These are phyloP conservation scores for Canariomyces notabilis DNA, from an alignment of 2,329 filamentous ascomycete species.

Conservation along the genomic window DNA sequence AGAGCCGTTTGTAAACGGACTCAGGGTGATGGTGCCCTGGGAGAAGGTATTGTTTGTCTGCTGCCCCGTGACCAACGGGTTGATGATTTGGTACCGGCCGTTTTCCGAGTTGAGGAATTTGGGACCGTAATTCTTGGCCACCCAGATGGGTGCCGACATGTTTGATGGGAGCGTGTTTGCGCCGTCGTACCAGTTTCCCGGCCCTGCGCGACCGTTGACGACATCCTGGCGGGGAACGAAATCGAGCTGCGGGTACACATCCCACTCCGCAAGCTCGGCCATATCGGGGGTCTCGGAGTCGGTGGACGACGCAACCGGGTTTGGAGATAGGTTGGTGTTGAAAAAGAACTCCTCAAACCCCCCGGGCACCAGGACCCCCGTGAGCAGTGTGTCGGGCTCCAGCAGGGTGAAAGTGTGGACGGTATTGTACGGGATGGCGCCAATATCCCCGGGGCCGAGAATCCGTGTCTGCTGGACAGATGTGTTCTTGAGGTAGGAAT, in stretches of 20 bases:
- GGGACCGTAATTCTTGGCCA: conserved; percentile 42
- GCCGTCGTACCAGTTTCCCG: conserved; percentile 35
- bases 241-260: conserved; percentile 39
- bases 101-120: conserved; percentile 37
- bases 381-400: conserved; percentile 43
- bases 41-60: conserved; percentile 40
- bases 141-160: conserved; percentile 34
- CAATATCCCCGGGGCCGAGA: conserved; percentile 41
- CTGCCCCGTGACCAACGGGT: conserved; percentile 37
- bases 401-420: conserved; percentile 45
- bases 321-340: conserved; percentile 20
- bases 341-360: conserved; percentile 45
- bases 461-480: conserved; percentile 34
- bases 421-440: conserved; percentile 40
- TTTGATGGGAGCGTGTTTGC: conserved; percentile 31
- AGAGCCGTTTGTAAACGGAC: not conserved
- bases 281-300: conserved; percentile 26
- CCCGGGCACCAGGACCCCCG: conserved; percentile 41
- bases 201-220: conserved; percentile 37
- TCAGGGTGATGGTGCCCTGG: conserved; percentile 38
- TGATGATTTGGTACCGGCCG: conserved; percentile 38
- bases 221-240: conserved; percentile 37
- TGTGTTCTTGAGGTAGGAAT: conserved; percentile 20
- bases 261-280: conserved; percentile 34
- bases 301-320: not conserved